Evolutionary conservation across 176 grass and related monocot species (phyloP).

Genomic region (Alopecurus myosuroides): DNA sequence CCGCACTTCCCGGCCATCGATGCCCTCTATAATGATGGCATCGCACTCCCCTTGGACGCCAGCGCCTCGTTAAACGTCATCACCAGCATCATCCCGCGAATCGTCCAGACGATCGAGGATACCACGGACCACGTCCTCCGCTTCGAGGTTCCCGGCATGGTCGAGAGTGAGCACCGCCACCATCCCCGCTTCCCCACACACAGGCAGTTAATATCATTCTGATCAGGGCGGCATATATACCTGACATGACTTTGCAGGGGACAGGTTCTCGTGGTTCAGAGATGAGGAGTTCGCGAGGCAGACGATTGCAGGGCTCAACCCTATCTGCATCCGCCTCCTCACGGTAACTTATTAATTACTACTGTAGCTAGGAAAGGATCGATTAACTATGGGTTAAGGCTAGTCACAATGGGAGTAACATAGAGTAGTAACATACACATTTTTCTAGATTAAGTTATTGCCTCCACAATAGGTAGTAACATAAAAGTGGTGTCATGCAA

Average conservation of each 20-base stretch:
- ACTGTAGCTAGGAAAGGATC: too few relatives aligned
- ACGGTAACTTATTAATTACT: constrained; percentile 17
- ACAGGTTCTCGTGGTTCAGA: constrained; percentile 68
- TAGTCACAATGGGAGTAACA: too few relatives aligned
- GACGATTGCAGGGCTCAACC: constrained; percentile 64
- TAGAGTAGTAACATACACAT: too few relatives aligned
- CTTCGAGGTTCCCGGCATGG: constrained; percentile 74
- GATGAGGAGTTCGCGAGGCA: constrained; percentile 73
- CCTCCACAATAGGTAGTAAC: too few relatives aligned
- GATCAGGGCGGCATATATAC: too few relatives aligned
- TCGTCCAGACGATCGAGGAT: constrained; percentile 47
- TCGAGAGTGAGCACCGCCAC: constrained; percentile 41
- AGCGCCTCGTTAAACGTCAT: constrained; percentile 10
- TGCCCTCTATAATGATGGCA: constrained; percentile 51
- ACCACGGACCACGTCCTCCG: constrained; percentile 61
- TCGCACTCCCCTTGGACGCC: constrained; percentile 35
- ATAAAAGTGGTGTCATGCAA: too few relatives aligned
- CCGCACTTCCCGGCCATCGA: constrained; percentile 90
- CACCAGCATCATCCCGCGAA: constrained; percentile 37
- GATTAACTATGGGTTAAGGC: neutral
- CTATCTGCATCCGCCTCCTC: constrained; percentile 48
- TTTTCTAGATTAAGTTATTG: too few relatives aligned
- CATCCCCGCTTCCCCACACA: neutral
- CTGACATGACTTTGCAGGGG: constrained; percentile 52
- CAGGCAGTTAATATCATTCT: neutral